Base-by-base conservation (phyloP, 1,284 basidiomycete genomes). In the Gomphus sp. region DNA sequence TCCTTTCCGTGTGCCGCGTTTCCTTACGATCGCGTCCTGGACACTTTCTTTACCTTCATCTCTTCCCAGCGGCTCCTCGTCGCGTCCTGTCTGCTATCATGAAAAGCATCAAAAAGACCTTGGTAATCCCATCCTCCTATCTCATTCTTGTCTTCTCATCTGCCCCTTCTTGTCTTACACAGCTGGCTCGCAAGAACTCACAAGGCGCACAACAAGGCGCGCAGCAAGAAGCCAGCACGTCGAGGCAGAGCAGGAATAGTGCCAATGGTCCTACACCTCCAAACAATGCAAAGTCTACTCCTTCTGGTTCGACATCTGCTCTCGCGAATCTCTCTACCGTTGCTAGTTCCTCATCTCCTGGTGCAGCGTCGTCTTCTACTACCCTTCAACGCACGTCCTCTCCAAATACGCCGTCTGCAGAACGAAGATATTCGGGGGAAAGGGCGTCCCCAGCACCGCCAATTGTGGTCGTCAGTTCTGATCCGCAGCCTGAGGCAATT, bases 71-170 rank as follows among this genome's bases (percentile, higher is more conserved):
- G 45, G 55, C 55, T 41, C 34, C 16, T 36, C 12, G 55, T 57
- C 55, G 55, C 55, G 55, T 57, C 47, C 55, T 48, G 44, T 60
- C 49, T 52, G 43, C 56, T 52, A 25, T 63, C 63, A 95, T 95
- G 92, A 95, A 94, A 78, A 85, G 85, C 64, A 78, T 95, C 70
- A 93, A 90, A 81, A 94, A 93, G 77, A 87, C 87, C 64, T 78
- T 93, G 71, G 92, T 93, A 68, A 70, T 70, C 49, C 56, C 56
- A 60, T 61, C 63, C 59, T 59, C 52, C 52, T 53, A 53, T 53
- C 39, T 54, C 41, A 11, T 22, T 45, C 28, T 33, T 64, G 28
- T 65, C 64, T 61, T 48, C 60, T 60, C 55, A 60, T 37, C 41
- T 57, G 62, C 59, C 33, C 64, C 65, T 67, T 64, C 65, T 67